Evolutionary conservation across 2,329 filamentous ascomycete species (phyloP), one percentile per base, ranked within the genome.

Genomic region (Pseudopyrenochaeta lycopersici): DNA sequence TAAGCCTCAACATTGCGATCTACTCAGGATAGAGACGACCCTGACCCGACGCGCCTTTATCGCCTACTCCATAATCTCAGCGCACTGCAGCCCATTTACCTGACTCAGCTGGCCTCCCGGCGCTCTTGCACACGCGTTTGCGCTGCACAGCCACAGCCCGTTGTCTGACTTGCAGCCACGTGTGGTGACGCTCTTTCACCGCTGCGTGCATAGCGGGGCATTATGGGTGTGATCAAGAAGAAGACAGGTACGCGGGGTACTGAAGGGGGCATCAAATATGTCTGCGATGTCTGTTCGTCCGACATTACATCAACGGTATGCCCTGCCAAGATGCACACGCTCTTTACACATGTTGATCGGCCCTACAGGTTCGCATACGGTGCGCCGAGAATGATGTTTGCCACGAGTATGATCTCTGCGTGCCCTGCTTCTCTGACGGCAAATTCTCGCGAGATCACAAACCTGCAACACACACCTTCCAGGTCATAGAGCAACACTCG

Each of bases 401-500:
- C 76, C 90, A 89, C 71, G 95, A 99, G 70, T 99, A 97, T 75
- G 95, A 99, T 74, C 88, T 99, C 46, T 99, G 95, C 74, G 95
- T 99, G 32, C 89, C 91, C 48, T 99, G 95, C 78, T 99, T 99
- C 76, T 85, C 91, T 30, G 88, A 90, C 62, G 94, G 92, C 60
- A 86, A 91, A 67, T 83, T 85, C 40, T 91, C 91, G 58, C 90
- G 91, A 66, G 88, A 90, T 50, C 95, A 99, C 76, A 88, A 96
- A 63, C 94, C 95, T 7, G 84, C 88, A 4, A 90, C 90, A 11
- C 95, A 99, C 77, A 83, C 91, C 12, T 99, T 89, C 75, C 90
- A 91, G 59, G 95, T 99, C 30, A 97, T 99, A 62, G 95, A 99
- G 76, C 95, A 98, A 70, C 97, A 99, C 72, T 97, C 94, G 0